These are phyloP conservation scores for Aureobasidium pullulans DNA, from an alignment of 2,329 filamentous ascomycete genomes.

Conservation along the genomic window DNA sequence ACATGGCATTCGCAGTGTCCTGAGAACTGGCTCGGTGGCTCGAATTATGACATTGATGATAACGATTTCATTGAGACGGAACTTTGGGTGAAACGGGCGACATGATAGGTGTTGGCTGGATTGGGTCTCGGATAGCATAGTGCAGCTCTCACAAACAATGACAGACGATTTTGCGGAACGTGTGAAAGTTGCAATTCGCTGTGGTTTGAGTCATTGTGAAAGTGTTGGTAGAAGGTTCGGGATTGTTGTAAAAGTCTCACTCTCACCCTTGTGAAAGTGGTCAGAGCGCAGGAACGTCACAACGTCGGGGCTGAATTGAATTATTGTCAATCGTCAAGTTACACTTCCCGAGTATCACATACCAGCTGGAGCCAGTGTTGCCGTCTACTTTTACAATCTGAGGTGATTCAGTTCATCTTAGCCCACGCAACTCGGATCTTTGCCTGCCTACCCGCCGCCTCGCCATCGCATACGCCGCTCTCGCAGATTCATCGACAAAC, in stretches of 20 bases:
- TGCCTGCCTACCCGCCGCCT: slow-evolving; percentile 1
- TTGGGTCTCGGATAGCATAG: background rate
- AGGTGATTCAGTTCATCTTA: slow-evolving; percentile 14
- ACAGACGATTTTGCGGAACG: background rate
- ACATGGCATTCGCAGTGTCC: slow-evolving; percentile 2
- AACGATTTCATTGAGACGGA: background rate
- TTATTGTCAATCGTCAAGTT: background rate
- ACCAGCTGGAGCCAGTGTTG: slow-evolving; percentile 11
- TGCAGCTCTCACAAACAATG: background rate
- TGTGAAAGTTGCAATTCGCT: background rate
- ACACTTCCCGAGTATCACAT: slow-evolving; percentile 8
- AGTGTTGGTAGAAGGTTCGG: too few species aligned
- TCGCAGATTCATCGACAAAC: background rate
- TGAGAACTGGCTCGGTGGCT: background rate
- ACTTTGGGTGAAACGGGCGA: background rate
- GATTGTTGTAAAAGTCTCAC: too few species aligned
- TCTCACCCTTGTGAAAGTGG: background rate
- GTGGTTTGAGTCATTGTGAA: too few species aligned
- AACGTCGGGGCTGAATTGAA: background rate
- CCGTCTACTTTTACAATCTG: slow-evolving; percentile 8
- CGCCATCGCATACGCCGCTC: slow-evolving; percentile 3
- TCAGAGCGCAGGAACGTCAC: background rate
- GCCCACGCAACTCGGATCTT: slow-evolving; percentile 12
- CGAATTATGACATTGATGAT: background rate
- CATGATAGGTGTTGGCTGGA: too few species aligned